Base-by-base conservation (phyloP, 768 basidiomycete species). In the Lentinula edodes region DNA sequence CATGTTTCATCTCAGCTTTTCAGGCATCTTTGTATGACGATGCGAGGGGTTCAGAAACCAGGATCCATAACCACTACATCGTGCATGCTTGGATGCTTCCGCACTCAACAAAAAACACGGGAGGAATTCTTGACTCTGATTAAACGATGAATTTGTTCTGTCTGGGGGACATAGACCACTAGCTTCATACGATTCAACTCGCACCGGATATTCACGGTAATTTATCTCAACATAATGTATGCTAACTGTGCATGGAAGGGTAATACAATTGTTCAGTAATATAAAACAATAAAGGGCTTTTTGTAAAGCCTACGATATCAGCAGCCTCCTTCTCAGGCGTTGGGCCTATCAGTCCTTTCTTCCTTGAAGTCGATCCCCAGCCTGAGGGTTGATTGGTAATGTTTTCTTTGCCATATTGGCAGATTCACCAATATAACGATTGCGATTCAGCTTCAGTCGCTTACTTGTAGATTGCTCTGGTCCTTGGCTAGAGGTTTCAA, bases 21-120 rank as follows among this genome's bases (percentile, higher is more conserved):
- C 69, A 95, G 93, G 23, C 96, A 98, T 75, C 83, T 98, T 74
- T 98, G 96, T 71, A 99, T 99, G 97, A 95, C 96, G 3, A 98
- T 98, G 96, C 90, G 97, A 64, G 97, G 97, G 58, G 97, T 99
- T 8, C 97, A 99, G 76, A 99, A 99, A 75, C 96, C 96, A 2
- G 97, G 97, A 28, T 83, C 96, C 6, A 85, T 91, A 23, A 99
- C 97, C 0, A 90, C 95, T 50, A 99, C 97, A 6, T 95, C 92
- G 5, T 96, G 95, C 67, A 99, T 99, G 97, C 80, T 98, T 57
- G 97, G 97, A 15, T 97, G 94, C 72, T 99, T 99, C 84, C 85
- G 97, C 62, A 90, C 91, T n/a, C 91, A 95, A 67, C 95, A 98
- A 74, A 98, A 99, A 79, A 99, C 96, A 38, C 85, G 97, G 35